Evolutionary conservation across 768 basidiomycete genomes (phyloP).

Genomic region (Exsudoporus frostii): DNA sequence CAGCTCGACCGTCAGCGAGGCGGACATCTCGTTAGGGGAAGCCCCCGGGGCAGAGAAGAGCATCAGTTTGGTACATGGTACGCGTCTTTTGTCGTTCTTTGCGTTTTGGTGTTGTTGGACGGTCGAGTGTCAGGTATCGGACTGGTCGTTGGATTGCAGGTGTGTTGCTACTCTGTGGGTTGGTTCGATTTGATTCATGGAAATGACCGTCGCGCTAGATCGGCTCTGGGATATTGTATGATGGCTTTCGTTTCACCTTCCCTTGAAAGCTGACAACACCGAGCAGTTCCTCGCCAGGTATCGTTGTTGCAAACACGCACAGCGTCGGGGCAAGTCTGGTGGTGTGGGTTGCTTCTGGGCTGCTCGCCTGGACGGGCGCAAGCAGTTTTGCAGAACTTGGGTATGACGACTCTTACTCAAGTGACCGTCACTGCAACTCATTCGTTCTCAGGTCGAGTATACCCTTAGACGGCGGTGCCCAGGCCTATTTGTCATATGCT

Average conservation of each 20-base stretch:
- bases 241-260: neutral
- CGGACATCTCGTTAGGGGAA: conserved; percentile 47
- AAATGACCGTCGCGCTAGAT: conserved; percentile 44
- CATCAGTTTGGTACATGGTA: conserved; percentile 75
- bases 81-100: conserved; percentile 17
- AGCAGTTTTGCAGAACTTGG: conserved; percentile 93
- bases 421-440: neutral
- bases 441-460: conserved; percentile 28
- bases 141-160: conserved; percentile 79
- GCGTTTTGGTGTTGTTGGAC: conserved; percentile 4
- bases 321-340: conserved; percentile 86
- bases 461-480: conserved; percentile 49
- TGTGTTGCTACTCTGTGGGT: conserved; percentile 21
- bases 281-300: conserved; percentile 82
- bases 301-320: conserved; percentile 84
- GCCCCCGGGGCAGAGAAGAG: conserved; percentile 66
- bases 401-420: conserved; percentile 37
- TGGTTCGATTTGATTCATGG: neutral
- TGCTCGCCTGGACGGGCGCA: conserved; percentile 93
- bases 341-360: conserved; percentile 81
- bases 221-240: conserved; percentile 92
- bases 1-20: conserved; percentile 72
- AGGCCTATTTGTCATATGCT: conserved; percentile 85
- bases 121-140: conserved; percentile 61
- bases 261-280: neutral